Evolutionary conservation across 441 rosid species (phyloP).

Genomic region (Mallotus japonicus): DNA sequence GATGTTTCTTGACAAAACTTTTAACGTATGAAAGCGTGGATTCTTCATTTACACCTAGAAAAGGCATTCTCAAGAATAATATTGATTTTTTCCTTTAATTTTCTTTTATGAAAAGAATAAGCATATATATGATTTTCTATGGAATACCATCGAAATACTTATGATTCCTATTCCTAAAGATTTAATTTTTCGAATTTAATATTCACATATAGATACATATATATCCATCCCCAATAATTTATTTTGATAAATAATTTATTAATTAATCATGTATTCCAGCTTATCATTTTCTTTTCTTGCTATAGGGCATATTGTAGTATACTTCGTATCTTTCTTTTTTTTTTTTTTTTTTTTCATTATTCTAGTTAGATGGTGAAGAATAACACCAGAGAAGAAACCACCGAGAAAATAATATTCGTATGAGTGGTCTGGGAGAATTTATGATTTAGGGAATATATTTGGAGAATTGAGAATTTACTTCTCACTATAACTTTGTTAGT

Average conservation of each 20-base stretch:
- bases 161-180: neutral
- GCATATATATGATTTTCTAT: too few species aligned
- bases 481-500: neutral
- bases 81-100: neutral
- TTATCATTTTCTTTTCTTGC: neutral
- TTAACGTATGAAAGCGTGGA: too few species aligned
- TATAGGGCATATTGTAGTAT: constrained; percentile 6
- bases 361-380: constrained; percentile 34
- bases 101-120: neutral
- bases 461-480: constrained; percentile 16
- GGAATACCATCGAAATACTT: too few species aligned
- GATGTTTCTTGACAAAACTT: too few species aligned
- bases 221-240: neutral
- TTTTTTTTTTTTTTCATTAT: constrained; percentile 19
- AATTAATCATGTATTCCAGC: neutral
- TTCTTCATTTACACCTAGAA: neutral
- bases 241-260: too few species aligned
- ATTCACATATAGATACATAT: neutral
- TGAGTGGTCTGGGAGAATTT: constrained; percentile 24
- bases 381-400: constrained; percentile 10
- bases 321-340: constrained; percentile 23
- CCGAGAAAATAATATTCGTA: constrained; percentile 21
- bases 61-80: constrained; percentile 1
- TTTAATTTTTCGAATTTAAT: neutral
- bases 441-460: constrained; percentile 36